These are phyloP conservation scores for Nematodospora anomalae DNA, from an alignment of 1,139 yeast species.

Conservation along the genomic window DNA sequence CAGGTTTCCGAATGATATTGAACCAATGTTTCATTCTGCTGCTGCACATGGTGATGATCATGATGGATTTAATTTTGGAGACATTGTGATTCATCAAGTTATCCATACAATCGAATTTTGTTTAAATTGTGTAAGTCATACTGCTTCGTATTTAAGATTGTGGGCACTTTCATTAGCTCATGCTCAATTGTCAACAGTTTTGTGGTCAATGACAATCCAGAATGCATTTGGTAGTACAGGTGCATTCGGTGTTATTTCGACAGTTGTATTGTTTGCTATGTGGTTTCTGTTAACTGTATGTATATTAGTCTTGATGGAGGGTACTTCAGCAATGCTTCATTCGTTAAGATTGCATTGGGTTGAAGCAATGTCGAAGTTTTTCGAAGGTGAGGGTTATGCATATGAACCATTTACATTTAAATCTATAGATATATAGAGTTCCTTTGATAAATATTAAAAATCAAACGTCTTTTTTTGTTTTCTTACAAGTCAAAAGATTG, in stretches of 20 bases:
- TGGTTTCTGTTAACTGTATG: constrained; percentile 93
- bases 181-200: constrained; percentile 88
- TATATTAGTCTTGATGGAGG: constrained; percentile 95
- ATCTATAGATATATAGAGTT: constrained; percentile 16
- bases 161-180: constrained; percentile 99
- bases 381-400: constrained; percentile 91
- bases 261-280: constrained; percentile 81
- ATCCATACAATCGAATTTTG: constrained; percentile 98
- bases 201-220: constrained; percentile 94
- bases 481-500: too few species aligned
- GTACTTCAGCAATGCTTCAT: constrained; percentile 98
- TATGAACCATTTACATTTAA: constrained; percentile 78
- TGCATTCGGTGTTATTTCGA: constrained; percentile 62
- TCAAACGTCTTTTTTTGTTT: too few species aligned
- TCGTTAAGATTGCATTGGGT: constrained; percentile 98
- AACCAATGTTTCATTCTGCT: constrained; percentile 38
- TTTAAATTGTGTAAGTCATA: constrained; percentile 94
- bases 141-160: constrained; percentile 92
- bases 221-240: constrained; percentile 76
- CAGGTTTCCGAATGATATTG: constrained; percentile 49
- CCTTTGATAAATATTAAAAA: background rate
- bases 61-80: constrained; percentile 76
- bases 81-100: constrained; percentile 94
- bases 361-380: constrained; percentile 97
- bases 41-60: constrained; percentile 36